Conservation (phyloP, 129 eudicot species). For the Artemisia argyi region DNA sequence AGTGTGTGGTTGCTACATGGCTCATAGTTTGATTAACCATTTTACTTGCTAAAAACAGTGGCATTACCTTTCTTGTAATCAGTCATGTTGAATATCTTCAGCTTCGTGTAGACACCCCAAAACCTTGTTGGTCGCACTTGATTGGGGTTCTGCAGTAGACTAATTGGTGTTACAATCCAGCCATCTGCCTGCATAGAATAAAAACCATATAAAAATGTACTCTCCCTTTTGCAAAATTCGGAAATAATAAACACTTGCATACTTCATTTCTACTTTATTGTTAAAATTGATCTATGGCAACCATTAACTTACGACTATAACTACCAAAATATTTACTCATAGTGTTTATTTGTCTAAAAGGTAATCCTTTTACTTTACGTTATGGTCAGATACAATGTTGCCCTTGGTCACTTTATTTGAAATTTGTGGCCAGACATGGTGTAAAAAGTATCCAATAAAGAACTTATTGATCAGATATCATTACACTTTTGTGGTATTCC, state of each 20-base stretch:
- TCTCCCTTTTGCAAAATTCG: too few relatives aligned
- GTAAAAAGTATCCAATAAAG: not conserved
- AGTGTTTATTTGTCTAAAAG: too few relatives aligned
- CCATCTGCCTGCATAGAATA: constrained; percentile 80
- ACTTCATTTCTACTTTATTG: too few relatives aligned
- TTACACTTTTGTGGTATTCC: not conserved
- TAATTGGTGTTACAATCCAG: constrained; percentile 86
- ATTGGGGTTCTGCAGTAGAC: constrained; percentile 84
- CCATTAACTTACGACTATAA: not conserved
- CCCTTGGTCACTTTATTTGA: not conserved
- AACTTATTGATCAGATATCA: constrained; percentile 13
- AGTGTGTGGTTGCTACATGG: constrained; percentile 2
- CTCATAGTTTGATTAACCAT: constrained; percentile 3
- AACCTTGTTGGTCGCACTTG: constrained; percentile 90
- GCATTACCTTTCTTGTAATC: constrained; percentile 81
- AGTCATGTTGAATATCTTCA: constrained; percentile 95
- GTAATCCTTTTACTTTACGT: too few relatives aligned
- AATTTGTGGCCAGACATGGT: constrained; percentile 8
- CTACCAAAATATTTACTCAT: not conserved
- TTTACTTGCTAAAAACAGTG: constrained; percentile 16
- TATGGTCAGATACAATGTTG: not conserved
- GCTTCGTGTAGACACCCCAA: constrained; percentile 99
- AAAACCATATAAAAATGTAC: too few relatives aligned
- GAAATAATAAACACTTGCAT: too few relatives aligned
- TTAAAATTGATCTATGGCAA: too few relatives aligned